phyloP scores from a whole-genome alignment of 257 asterid species.

The Scutellaria barbata region DNA sequence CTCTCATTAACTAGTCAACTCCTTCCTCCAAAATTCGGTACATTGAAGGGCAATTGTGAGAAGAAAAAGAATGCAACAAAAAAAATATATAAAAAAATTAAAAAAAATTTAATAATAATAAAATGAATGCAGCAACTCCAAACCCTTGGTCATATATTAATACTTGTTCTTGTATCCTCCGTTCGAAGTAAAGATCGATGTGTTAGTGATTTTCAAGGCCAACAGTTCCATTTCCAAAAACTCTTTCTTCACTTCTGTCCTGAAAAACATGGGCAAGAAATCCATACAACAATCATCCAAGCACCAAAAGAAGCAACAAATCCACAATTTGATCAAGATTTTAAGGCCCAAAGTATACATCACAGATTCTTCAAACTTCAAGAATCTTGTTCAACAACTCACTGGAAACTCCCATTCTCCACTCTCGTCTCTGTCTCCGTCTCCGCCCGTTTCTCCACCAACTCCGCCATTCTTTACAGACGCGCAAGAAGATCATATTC shows the following conservation, averaged over 20 bases:
- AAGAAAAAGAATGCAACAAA: no score
- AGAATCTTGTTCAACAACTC: conserved; percentile 56
- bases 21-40: no score
- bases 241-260: neutral
- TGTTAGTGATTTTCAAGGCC: conserved; percentile 32
- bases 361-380: conserved; percentile 55
- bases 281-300: conserved; percentile 32
- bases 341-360: conserved; percentile 52
- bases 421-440: conserved; percentile 32
- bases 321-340: conserved; percentile 37
- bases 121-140: conserved; percentile 12
- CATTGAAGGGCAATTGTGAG: no score
- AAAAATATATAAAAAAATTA: no score
- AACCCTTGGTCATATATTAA: neutral
- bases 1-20: no score
- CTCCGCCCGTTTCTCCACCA: conserved; percentile 27
- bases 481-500: neutral
- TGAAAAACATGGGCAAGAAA: conserved; percentile 41
- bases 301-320: conserved; percentile 36
- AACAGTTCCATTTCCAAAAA: conserved; percentile 26
- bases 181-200: conserved; percentile 24
- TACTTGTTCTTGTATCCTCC: conserved; percentile 39
- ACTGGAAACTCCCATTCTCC: conserved; percentile 46
- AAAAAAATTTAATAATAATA: neutral
- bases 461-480: neutral